Conservation (phyloP, 2,329 filamentous ascomycete genomes). For the Stagonosporopsis chrysanthemi region DNA sequence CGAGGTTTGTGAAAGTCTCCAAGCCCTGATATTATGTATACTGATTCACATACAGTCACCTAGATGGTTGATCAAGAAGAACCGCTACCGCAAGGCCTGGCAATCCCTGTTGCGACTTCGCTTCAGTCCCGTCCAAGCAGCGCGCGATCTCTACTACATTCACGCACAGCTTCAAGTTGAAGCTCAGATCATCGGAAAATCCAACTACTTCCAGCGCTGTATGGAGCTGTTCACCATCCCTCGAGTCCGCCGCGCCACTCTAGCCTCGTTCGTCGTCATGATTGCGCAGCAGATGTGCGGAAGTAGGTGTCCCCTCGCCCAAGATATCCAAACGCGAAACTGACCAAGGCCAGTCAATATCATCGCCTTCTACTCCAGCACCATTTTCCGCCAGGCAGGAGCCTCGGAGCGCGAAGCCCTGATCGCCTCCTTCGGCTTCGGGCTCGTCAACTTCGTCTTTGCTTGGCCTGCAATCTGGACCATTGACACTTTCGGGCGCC, state of each 20-base stretch:
- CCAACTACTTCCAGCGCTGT: constrained; percentile 47
- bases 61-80: constrained; percentile 50
- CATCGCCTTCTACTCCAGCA: constrained; percentile 75
- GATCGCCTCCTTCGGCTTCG: constrained; percentile 28
- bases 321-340: not conserved
- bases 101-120: constrained; percentile 50
- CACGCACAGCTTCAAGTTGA: constrained; percentile 46
- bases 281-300: constrained; percentile 42
- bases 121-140: constrained; percentile 51
- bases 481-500: constrained; percentile 81
- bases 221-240: constrained; percentile 71
- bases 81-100: constrained; percentile 49
- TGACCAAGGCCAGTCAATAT: constrained; percentile 36
- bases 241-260: constrained; percentile 72
- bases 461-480: constrained; percentile 70
- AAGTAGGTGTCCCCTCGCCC: constrained; percentile 37
- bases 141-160: constrained; percentile 53
- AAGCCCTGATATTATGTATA: too few species aligned
- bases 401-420: constrained; percentile 27
- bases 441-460: constrained; percentile 24
- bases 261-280: constrained; percentile 75
- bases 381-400: constrained; percentile 33
- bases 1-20: constrained; percentile 22
- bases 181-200: constrained; percentile 30
- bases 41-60: constrained; percentile 26